A percentile compares a stretch with the other conserved stretches of the same genome.
Conservation (phyloP, 495 filamentous ascomycete species). For the Hypomontagnella submonticulosa region DNA sequence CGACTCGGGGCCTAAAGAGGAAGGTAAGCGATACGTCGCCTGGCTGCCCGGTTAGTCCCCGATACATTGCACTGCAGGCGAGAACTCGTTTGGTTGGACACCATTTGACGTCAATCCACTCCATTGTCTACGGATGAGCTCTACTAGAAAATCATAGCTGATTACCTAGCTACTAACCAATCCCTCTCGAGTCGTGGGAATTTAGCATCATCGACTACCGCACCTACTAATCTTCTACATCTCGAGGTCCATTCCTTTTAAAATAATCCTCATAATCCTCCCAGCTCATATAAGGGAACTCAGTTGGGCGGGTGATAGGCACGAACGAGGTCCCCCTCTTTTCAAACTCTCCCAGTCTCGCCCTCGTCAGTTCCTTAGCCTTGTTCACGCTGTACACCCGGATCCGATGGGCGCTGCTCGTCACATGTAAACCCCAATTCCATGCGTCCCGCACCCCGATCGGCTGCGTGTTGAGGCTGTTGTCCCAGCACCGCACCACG, state of each 20-base stretch:
- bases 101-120: no score
- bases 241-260: slow-evolving; percentile 59
- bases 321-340: slow-evolving; percentile 57
- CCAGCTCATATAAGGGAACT: slow-evolving; percentile 56
- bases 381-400: slow-evolving; percentile 72
- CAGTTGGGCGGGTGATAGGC: slow-evolving; percentile 63
- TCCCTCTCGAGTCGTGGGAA: not conserved
- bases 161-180: no score
- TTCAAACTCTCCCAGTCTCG: slow-evolving; percentile 62
- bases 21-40: no score
- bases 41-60: no score
- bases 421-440: slow-evolving; percentile 76
- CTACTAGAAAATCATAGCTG: no score
- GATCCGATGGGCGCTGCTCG: slow-evolving; percentile 71
- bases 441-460: slow-evolving; percentile 49
- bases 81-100: no score
- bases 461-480: slow-evolving; percentile 62
- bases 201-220: not conserved
- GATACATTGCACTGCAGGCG: no score
- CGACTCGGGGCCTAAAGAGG: no score
- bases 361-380: slow-evolving; percentile 57
- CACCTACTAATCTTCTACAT: slow-evolving; percentile 45
- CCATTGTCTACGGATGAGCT: no score
- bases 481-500: slow-evolving; percentile 67
- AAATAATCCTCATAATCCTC: slow-evolving; percentile 62